Conservation (phyloP, 1,139 yeast species). For the Geotrichum australiense region DNA sequence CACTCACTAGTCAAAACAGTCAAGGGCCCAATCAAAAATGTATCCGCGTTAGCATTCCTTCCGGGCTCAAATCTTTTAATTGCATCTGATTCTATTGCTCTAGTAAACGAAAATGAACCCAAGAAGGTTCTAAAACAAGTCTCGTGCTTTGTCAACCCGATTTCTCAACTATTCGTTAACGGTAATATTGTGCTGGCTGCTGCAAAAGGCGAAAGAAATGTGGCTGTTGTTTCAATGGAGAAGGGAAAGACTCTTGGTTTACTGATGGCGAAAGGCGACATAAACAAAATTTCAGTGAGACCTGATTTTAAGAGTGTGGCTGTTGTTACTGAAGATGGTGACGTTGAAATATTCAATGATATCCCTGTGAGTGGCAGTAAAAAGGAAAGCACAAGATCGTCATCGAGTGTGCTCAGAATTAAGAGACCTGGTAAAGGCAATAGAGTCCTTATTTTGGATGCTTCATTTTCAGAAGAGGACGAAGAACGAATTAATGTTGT, state of each 20-base stretch:
- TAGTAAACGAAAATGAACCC: conserved; percentile 38
- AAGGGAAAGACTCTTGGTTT: conserved; percentile 40
- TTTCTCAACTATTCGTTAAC: conserved; percentile 14
- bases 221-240: conserved; percentile 56
- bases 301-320: conserved; percentile 41
- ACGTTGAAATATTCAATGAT: conserved; percentile 55
- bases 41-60: background rate
- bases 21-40: background rate
- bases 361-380: conserved; percentile 37
- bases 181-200: conserved; percentile 46
- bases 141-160: conserved; percentile 28
- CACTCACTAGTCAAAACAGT: background rate
- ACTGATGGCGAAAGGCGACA: conserved; percentile 60
- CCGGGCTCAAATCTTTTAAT: conserved; percentile 37
- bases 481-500: conserved; percentile 37
- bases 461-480: conserved; percentile 9
- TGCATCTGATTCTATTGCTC: conserved; percentile 58
- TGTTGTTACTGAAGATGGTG: conserved; percentile 58
- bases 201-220: conserved; percentile 71
- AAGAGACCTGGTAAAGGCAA: conserved; percentile 22
- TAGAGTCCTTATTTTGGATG: conserved; percentile 9
- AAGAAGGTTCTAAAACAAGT: conserved; percentile 21
- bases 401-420: conserved; percentile 22
- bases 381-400: conserved; percentile 8
- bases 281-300: conserved; percentile 38